Base-by-base conservation (phyloP, 2,329 filamentous ascomycete species). In the Onygenales sp. region DNA sequence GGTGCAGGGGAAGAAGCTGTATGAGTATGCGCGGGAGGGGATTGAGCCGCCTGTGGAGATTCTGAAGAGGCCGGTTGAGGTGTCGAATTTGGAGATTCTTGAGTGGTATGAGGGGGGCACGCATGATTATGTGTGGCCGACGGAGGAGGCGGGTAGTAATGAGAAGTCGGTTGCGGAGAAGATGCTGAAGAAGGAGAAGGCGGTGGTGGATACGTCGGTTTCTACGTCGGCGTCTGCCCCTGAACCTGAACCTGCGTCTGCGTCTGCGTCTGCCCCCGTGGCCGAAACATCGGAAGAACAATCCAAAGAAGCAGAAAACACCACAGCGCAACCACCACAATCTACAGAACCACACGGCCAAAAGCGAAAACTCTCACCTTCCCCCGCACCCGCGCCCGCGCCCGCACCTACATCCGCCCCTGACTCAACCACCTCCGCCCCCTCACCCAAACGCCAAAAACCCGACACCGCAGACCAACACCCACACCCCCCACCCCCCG, bases 1-100 rank as follows among this genome's bases (percentile, higher is more conserved):
- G 69, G 88, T 96, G 69, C 82, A 96, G 60, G 93, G 93, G 2
- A 96, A 96, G 75, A 87, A 88, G 36, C 77, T 96, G 48, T 98
- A 98, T 67, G 91, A 98, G 71, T 97, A 97, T 70, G 93, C 93
- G 17, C 80, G 93, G 48, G 88, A 91, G 67, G 93, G 93, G 13
- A 89, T 86, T 64, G 82, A 88, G 37, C 85, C 95, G 13, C 93
- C 93, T 0, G 77, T 86, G 53, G 86, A 95, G 67, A 93, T 98
- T 55, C 78, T 90, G 66, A 82, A 86, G 52, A 77, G 92, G 54
- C 81, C 87, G 2, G 88, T 97, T 40, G 83, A 88, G 51, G 88
- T 95, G 0, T 70, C 79, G 46, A 81, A 90, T 39, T 70, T 96
- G 60, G 87, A 94, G 67, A 70, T 97, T 54, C 65, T 94, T 6